Conservation (phyloP, 441 rosid species). For the Cnidoscolus chayamansa region DNA sequence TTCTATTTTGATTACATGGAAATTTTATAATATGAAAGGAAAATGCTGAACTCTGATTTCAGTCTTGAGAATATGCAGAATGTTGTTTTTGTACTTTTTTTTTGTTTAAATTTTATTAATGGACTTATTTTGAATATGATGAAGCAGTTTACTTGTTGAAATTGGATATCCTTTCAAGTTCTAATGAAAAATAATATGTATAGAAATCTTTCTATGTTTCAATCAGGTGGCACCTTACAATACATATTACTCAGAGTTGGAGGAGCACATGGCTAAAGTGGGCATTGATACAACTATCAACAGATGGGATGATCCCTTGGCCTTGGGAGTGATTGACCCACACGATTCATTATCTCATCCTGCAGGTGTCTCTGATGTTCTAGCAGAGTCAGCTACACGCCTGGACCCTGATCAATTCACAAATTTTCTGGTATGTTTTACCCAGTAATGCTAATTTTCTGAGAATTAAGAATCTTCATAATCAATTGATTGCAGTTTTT, state of each 20-base stretch:
- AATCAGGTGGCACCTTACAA: conserved; percentile 95
- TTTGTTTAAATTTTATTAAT: neutral
- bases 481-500: neutral
- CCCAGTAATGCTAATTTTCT: neutral
- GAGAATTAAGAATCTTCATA: neutral
- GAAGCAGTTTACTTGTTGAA: neutral
- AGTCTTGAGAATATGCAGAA: neutral
- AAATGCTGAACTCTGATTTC: too few relatives aligned
- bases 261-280: conserved; percentile 83
- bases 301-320: conserved; percentile 88
- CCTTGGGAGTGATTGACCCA: conserved; percentile 89
- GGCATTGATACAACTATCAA: conserved; percentile 76
- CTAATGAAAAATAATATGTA: neutral
- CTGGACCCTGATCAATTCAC: conserved; percentile 91
- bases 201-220: conserved; percentile 1
- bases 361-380: conserved; percentile 94
- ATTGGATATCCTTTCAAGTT: neutral
- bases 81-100: neutral
- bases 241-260: conserved; percentile 86
- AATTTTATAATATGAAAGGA: neutral
- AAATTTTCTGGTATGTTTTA: conserved; percentile 70
- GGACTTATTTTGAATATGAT: neutral
- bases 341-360: conserved; percentile 97
- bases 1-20: neutral
- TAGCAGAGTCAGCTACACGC: conserved; percentile 79